These are phyloP conservation scores for Peronosclerospora sorghi DNA, from an alignment of 352 stramenopile genomes.

Conservation along the genomic window DNA sequence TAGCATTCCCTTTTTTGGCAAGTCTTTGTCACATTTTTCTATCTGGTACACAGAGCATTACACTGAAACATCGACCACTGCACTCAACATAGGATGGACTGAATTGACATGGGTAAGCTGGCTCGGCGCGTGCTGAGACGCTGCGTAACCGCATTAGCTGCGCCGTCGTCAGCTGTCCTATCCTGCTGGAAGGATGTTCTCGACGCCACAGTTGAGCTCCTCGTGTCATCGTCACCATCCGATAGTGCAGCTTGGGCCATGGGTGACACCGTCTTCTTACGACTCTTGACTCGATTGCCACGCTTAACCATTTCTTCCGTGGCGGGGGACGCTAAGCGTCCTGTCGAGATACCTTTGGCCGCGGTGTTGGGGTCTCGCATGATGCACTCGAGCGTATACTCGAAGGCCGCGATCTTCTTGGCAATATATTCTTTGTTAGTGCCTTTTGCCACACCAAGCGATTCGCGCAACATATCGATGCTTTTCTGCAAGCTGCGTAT, in stretches of 20 bases:
- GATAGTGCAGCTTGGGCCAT: constrained; percentile 20
- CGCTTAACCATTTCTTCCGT: constrained; percentile 55
- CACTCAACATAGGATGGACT: constrained; percentile 61
- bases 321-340: constrained; percentile 41
- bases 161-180: constrained; percentile 3
- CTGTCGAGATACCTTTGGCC: constrained; percentile 58
- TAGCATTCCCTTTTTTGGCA: too few species aligned
- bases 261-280: constrained; percentile 2
- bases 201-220: constrained; percentile 9
- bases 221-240: constrained; percentile 31
- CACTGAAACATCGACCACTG: constrained; percentile 12
- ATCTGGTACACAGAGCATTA: neutral
- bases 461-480: constrained; percentile 72
- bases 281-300: constrained; percentile 30
- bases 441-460: constrained; percentile 54
- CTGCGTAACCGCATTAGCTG: neutral
- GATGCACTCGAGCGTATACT: constrained; percentile 74
- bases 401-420: constrained; percentile 74
- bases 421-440: constrained; percentile 72
- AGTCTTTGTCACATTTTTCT: too few species aligned
- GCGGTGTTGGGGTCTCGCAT: constrained; percentile 73
- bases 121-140: constrained; percentile 30
- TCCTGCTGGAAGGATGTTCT: constrained; percentile 7
- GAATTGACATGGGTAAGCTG: constrained; percentile 48
- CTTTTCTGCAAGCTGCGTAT: constrained; percentile 77